Evolutionary conservation across 176 grass and related monocot genomes (phyloP).

Genomic region (Avena atlantica): DNA sequence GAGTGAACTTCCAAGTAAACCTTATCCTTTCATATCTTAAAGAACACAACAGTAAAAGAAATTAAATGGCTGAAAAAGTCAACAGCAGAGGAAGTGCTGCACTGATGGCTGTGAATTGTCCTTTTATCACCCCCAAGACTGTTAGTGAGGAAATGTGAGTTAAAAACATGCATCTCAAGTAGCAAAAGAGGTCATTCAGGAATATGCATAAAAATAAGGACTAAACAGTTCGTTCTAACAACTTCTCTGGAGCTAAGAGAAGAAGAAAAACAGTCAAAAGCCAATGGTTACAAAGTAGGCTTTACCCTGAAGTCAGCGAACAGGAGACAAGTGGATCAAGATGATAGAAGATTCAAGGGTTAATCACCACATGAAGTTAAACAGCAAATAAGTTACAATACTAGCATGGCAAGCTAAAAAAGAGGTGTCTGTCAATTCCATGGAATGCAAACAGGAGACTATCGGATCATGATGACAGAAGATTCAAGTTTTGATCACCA

Average conservation of each 20-base stretch:
- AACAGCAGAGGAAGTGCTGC: slow-evolving; percentile 10
- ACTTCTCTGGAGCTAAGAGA: background rate
- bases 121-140: slow-evolving; percentile 14
- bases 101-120: slow-evolving; percentile 33
- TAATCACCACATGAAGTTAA: background rate
- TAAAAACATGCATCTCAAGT: slow-evolving; percentile 24
- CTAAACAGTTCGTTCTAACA: background rate
- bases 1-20: background rate
- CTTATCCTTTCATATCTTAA: slow-evolving; percentile 6
- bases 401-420: background rate
- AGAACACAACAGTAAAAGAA: background rate
- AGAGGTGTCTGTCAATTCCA: background rate
- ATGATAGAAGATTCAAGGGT: background rate
- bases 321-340: background rate
- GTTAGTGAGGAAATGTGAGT: slow-evolving; percentile 31
- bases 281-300: background rate
- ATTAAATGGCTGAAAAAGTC: background rate
- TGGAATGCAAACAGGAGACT: background rate
- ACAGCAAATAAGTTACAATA: background rate
- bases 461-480: background rate
- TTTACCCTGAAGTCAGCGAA: background rate
- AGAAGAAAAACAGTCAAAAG: background rate
- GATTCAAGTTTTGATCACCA: background rate
- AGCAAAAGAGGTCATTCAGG: background rate
- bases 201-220: background rate